Evolutionary conservation across 2,329 filamentous ascomycete species (phyloP), one percentile per base, ranked within the genome.

Genomic region (Colletotrichum abscissum): DNA sequence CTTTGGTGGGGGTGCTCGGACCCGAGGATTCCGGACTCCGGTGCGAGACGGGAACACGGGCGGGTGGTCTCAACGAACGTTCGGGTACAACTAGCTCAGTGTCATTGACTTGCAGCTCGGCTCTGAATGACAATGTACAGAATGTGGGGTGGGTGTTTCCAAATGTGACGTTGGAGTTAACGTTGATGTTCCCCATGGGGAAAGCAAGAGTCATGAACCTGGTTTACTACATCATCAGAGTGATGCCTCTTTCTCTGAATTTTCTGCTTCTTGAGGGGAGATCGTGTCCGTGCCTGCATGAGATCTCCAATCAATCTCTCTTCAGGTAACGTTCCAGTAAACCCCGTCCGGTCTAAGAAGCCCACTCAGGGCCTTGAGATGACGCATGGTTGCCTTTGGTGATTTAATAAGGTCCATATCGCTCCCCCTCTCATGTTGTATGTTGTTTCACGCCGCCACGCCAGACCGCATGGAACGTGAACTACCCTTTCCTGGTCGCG

Each of bases 101-200:
- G 42, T 19, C 16, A 49, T 49, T 49, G 42, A 38, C 33, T 19
- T 14, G 16, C 33, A 33, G n/a, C n/a, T 62, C 19, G 22, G 24
- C 42, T 8, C 24, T 28, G 59, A 35, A 30, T 4, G 35, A 3
- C 38, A 42, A 42, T 6, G 9, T 30, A 6, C 5, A 19, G 1
- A 33, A 1, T 24, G 26, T 63, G 11, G 42, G 38, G 59, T 26
- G n/a, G 14, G 5, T 2, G 14, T 8, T 16, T n/a, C 11, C 3
- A 52, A 19, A 19, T 54, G 22, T 26, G 42, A 52, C 26, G 42
- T 63, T 35, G 46, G 19, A 3, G 33, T 72, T 42, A 16, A 52
- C 26, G 42, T 52, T 35, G 42, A 24, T 6, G 26, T 72, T 72
- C 59, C 69, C 54, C 66, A 72, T 14, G 66, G 66, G 66, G 69